These are phyloP conservation scores for Brassica juncea DNA, from an alignment of 345 rosid species.

Conservation along the genomic window DNA sequence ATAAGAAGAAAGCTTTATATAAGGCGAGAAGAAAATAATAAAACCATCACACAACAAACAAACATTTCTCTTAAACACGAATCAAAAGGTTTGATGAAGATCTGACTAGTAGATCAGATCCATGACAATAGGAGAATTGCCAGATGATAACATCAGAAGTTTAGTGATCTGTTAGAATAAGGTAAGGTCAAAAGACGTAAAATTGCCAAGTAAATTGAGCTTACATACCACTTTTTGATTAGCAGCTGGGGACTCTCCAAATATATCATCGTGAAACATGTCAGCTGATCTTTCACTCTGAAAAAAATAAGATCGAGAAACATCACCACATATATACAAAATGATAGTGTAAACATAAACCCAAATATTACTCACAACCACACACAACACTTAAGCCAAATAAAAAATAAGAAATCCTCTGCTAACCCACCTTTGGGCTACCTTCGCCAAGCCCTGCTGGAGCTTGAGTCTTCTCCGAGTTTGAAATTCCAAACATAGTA, in stretches of 20 bases:
- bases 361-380: constrained; percentile 33
- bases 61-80: background rate
- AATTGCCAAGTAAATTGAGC: constrained; percentile 3
- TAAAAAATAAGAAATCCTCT: constrained; percentile 28
- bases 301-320: constrained; percentile 33
- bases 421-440: constrained; percentile 77
- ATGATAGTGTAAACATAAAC: constrained; percentile 17
- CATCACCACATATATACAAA: background rate
- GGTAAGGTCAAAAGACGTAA: constrained; percentile 5
- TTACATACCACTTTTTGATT: constrained; percentile 61
- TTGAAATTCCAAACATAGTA: constrained; percentile 46
- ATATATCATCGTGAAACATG: constrained; percentile 86
- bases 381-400: constrained; percentile 25
- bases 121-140: background rate
- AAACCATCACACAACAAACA: constrained; percentile 17
- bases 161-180: background rate
- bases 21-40: constrained; percentile 1
- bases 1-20: constrained; percentile 15
- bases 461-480: constrained; percentile 46
- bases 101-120: background rate
- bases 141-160: constrained; percentile 7
- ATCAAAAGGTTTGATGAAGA: constrained; percentile 7
- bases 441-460: constrained; percentile 92
- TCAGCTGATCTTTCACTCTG: constrained; percentile 91
- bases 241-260: constrained; percentile 92